Conservation (phyloP, 2,329 filamentous ascomycete genomes). For the Claviceps fusiformis region DNA sequence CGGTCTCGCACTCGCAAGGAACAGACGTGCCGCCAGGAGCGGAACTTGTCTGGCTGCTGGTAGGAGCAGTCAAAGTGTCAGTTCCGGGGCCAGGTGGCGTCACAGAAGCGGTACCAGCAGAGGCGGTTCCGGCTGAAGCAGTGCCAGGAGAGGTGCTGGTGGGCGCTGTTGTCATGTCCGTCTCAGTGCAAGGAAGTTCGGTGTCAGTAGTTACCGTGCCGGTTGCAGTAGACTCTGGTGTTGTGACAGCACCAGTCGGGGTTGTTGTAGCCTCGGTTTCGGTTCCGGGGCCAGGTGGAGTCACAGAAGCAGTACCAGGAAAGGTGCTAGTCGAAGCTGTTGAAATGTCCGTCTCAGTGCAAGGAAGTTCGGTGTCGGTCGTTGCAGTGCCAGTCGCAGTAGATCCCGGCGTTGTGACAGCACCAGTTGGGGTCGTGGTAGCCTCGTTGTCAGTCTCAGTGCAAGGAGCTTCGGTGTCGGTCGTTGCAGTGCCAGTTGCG, state of each 20-base stretch:
- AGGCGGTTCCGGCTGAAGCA: background rate
- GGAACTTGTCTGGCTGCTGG: background rate
- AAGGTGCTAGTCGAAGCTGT: too few relatives aligned
- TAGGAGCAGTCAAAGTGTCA: background rate
- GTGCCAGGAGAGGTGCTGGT: background rate
- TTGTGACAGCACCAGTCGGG: too few relatives aligned
- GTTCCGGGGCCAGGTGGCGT: background rate
- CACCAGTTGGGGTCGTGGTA: background rate
- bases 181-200: too few relatives aligned
- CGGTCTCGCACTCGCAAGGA: too few relatives aligned
- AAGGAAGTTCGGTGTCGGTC: background rate
- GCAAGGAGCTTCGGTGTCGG: background rate
- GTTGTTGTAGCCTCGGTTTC: background rate
- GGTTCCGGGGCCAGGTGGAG: background rate
- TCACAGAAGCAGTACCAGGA: background rate
- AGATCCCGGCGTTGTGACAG: background rate
- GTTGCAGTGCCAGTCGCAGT: background rate
- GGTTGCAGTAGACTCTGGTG: too few relatives aligned
- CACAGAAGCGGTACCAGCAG: background rate
- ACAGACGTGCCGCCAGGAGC: background rate
- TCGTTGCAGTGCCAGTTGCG: too few relatives aligned
- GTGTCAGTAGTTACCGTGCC: too few relatives aligned
- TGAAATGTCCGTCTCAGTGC: background rate
- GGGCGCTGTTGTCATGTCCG: too few relatives aligned
- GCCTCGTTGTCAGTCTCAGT: background rate